Evolutionary conservation across 805 yeast genomes (phyloP).

Genomic region (Ogataea ganodermae): DNA sequence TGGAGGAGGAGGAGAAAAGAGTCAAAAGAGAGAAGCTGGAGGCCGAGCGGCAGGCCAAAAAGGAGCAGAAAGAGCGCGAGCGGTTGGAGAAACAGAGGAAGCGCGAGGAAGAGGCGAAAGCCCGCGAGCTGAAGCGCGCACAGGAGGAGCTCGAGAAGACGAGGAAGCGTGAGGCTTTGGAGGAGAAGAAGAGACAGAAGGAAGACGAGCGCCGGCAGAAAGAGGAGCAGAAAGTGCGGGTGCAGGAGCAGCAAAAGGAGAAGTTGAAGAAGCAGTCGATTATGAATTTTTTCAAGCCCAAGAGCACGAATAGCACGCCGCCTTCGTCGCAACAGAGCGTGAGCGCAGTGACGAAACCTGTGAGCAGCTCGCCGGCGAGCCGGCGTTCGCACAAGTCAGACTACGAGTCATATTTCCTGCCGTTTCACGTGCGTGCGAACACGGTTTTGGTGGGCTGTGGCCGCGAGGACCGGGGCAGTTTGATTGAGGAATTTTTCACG

Average conservation of each 20-base stretch:
- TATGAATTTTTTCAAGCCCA: constrained; percentile 36
- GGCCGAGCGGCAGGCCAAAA: constrained; percentile 25
- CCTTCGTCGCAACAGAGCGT: neutral
- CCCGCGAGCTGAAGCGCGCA: constrained; percentile 31
- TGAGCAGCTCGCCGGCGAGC: constrained; percentile 5
- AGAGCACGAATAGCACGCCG: constrained; percentile 1
- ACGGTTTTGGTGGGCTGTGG: constrained; percentile 19
- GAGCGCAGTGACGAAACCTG: neutral
- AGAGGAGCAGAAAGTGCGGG: constrained; percentile 25
- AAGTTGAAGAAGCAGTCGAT: constrained; percentile 33
- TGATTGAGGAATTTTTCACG: constrained; percentile 18
- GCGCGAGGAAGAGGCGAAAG: constrained; percentile 32
- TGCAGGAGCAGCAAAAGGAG: constrained; percentile 27
- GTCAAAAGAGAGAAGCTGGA: constrained; percentile 31
- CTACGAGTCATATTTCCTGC: constrained; percentile 31
- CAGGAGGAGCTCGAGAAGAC: constrained; percentile 38
- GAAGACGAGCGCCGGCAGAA: constrained; percentile 16
- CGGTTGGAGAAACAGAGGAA: constrained; percentile 29
- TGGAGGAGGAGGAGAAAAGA: constrained; percentile 19
- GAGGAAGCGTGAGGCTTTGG: constrained; percentile 38
- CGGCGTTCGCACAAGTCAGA: constrained; percentile 8
- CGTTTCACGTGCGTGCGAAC: constrained; percentile 32
- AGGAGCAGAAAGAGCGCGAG: constrained; percentile 34
- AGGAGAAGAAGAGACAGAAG: constrained; percentile 16
- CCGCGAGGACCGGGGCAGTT: neutral